Conservation (phyloP, 192 early-diverging fungal genomes). For the Rhizophagus clarus region DNA sequence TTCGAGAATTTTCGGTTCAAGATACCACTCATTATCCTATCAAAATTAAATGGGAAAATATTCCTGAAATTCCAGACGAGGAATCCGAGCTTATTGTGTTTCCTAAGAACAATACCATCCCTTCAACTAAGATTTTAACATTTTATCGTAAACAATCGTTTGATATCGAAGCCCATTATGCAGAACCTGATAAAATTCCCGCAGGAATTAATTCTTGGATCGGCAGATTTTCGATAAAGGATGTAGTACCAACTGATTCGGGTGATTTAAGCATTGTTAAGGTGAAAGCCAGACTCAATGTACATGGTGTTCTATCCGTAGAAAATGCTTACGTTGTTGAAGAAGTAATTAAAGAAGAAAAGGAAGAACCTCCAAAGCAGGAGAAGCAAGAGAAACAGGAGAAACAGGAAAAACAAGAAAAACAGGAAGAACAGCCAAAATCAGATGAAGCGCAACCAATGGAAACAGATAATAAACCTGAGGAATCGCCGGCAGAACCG, state of each 20-base stretch:
- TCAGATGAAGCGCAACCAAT: conserved; percentile 13
- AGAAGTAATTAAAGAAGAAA: conserved; percentile 83
- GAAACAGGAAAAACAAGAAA: background rate
- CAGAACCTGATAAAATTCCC: conserved; percentile 70
- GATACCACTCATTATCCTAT: conserved; percentile 91
- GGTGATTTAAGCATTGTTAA: conserved; percentile 81
- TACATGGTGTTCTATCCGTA: conserved; percentile 78
- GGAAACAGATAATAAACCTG: conserved; percentile 13
- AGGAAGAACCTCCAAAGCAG: conserved; percentile 38
- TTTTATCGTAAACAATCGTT: conserved; percentile 88
- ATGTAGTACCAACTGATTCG: conserved; percentile 67
- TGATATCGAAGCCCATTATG: conserved; percentile 81
- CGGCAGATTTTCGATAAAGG: conserved; percentile 83
- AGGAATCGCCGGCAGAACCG: background rate
- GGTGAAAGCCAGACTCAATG: conserved; percentile 89
- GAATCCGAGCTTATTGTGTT: conserved; percentile 89
- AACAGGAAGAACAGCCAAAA: conserved; percentile 13
- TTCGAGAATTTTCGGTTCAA: conserved; percentile 92
- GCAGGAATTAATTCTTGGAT: conserved; percentile 77
- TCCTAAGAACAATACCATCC: conserved; percentile 80
- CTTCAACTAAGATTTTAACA: conserved; percentile 89
- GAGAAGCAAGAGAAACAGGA: background rate
- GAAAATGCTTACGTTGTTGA: conserved; percentile 88
- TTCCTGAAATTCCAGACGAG: conserved; percentile 61
- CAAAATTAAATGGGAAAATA: conserved; percentile 85